Base-by-base conservation (phyloP, 805 yeast genomes). In the Helenozyma baotianmanensis region DNA sequence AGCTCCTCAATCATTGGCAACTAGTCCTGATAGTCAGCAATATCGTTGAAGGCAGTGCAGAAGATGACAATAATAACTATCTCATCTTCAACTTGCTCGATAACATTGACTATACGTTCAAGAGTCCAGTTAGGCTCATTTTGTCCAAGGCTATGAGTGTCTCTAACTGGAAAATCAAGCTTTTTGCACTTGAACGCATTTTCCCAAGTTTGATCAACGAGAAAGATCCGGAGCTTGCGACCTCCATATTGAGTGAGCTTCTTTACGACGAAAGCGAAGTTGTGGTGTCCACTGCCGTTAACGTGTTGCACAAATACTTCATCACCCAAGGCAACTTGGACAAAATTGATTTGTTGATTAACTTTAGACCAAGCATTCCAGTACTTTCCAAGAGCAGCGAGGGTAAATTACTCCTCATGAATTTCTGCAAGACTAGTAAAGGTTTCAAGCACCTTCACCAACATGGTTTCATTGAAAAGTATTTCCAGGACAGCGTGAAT, bases 1-100 rank as follows among this genome's bases (percentile, higher is more conserved):
- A 67, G 27, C 65, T 90, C 45, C 53, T 92, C 37, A 82, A 78
- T 31, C 78, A 83, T 40, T 85, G 95, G 92, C 82, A 88, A 46
- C 71, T 90, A 38, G 85, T 86, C 58, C 88, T 81, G 36, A 78
- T 85, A 58, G 65, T 88, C 32, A 80, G 82, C 47, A 85, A 85
- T 46, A 73, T 88, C 33, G 68, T 83, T 12, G 71, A 71, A 23
- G 62, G 70, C 4, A 66, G 74, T 9, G 54, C 32, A n/a, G 23
- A 22, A 1, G 42, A 47, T 7, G 56, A 52, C 9, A 9, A 40
- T 14, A 56, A 66, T 23, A 62, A 79, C 32, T 79, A 75, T 43
- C 58, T 86, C 26, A 60, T 83, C 9, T 58, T 72, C 19, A 50
- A 74, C 6, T 67, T 85, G 9, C 62, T 90, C 33, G 72, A 74